Base-by-base conservation (phyloP, 2,329 filamentous ascomycete genomes). In the Diplocarpon mali region DNA sequence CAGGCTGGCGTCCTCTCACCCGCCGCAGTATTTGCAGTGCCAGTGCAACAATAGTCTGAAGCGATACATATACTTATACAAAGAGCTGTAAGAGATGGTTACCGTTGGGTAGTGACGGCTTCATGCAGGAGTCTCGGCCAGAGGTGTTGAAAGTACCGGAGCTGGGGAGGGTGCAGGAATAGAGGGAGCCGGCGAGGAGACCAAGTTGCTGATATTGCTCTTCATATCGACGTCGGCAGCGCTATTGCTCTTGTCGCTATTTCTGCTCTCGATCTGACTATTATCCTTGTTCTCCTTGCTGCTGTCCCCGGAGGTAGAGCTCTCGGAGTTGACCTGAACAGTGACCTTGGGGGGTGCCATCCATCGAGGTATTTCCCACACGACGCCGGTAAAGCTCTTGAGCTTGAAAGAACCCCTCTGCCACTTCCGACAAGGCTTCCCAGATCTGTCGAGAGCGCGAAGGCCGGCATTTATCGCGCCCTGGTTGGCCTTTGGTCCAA, bases 391-490 rank as follows among this genome's bases (percentile, higher is more conserved):
- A 63, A 96, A 96, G 64, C 83, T 94, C 72, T 94, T 95, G 56
- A 96, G 70, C 39, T 72, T 74, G 62, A 96, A 86, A 45, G 80
- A 76, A 52, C 87, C 87, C 64, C 81, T 85, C 62, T 79, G 73
- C 92, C 92, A 98, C 63, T 81, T 89, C 53, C 90, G 85, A 65
- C 89, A 95, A 9, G 92, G 89, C 60, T 90, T 85, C 54, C 90
- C 90, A 7, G 84, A 84, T 49, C 90, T 82, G 65, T 98, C 92
- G 53, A 98, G 83, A 11, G 92, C 90, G 44, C 92, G 86, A 40
- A 98, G 80, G 42, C 87, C 86, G 44, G 92, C 92, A 62, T 98
- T 98, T 72, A 98, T 98, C 48, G 90, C 90, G 52, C 92, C 92
- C 59, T 90, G 85, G 64, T 95, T 96, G 41, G 90, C 90, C 66